These are phyloP conservation scores for Curvularia spicifera DNA, from an alignment of 2,329 filamentous ascomycete genomes.

Conservation along the genomic window DNA sequence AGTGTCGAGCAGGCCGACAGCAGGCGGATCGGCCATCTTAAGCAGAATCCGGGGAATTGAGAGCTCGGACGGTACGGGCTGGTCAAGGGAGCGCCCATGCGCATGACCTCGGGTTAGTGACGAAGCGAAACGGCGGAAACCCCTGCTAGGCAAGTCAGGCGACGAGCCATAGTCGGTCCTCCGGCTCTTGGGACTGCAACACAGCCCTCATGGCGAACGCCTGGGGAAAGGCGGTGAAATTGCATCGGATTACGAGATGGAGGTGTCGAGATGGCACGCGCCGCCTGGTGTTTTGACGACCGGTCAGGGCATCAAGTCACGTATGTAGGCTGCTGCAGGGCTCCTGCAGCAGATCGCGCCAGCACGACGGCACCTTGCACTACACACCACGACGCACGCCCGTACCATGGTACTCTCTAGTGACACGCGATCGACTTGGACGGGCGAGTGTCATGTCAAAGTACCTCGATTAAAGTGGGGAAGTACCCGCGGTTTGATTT, in stretches of 20 bases:
- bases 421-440: neutral
- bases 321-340: constrained; percentile 7
- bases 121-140: constrained; percentile 4
- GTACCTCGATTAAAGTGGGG: neutral
- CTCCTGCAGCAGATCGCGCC: constrained; percentile 3
- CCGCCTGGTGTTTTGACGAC: constrained; percentile 18
- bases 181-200: constrained; percentile 16
- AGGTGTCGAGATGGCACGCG: constrained; percentile 25
- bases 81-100: constrained; percentile 16
- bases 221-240: constrained; percentile 18
- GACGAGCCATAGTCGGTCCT: constrained; percentile 24
- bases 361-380: neutral
- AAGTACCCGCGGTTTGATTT: neutral
- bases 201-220: constrained; percentile 15
- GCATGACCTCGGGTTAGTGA: constrained; percentile 36
- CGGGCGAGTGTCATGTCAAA: neutral
- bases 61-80: constrained; percentile 27
- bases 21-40: constrained; percentile 30
- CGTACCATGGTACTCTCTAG: neutral
- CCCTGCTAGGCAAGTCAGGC: constrained; percentile 27
- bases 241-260: constrained; percentile 20
- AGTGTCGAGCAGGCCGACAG: constrained; percentile 16
- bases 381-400: constrained; percentile 2
- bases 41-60: constrained; percentile 29
- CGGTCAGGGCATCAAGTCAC: neutral